These are phyloP conservation scores for Globisporangium uncinulatum DNA, from an alignment of 352 stramenopile genomes.

Conservation along the genomic window DNA sequence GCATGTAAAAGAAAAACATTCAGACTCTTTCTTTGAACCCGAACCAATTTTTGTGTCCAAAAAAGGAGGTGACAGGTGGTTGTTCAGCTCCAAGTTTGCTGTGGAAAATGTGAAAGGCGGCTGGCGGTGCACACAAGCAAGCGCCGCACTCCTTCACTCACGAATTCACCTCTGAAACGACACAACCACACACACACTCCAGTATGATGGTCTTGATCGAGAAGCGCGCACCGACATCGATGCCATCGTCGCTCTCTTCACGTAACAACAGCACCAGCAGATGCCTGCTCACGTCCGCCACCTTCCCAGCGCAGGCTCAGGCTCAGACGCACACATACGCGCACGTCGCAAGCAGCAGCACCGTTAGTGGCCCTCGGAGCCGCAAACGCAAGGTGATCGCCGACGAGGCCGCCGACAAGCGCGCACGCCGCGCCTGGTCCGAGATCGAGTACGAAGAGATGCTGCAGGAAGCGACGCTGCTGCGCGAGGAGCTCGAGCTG, in stretches of 20 bases:
- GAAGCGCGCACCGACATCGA: no score
- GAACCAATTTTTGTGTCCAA: no score
- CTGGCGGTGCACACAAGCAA: no score
- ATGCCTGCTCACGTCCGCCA: constrained; percentile 9
- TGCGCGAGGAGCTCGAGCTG: constrained; percentile 68
- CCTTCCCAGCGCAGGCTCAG: constrained; percentile 2
- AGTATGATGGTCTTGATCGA: no score
- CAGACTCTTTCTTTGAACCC: no score
- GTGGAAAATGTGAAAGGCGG: no score
- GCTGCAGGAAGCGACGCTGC: constrained; percentile 54
- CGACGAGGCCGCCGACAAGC: constrained; percentile 36
- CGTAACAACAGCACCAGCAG: constrained; percentile 4
- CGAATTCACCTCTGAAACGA: no score
- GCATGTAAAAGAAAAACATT: no score
- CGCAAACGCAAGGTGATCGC: constrained; percentile 51
- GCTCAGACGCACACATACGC: not conserved
- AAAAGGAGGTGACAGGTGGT: no score
- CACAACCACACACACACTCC: no score
- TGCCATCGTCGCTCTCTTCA: not conserved
- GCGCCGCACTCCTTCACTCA: no score
- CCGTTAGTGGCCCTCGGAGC: not conserved
- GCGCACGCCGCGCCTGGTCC: constrained; percentile 36
- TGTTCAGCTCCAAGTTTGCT: no score
- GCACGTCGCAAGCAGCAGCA: not conserved
- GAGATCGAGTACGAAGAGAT: constrained; percentile 76